Conservation (phyloP, 257 asterid genomes). For the Solanum sparsipilum region DNA sequence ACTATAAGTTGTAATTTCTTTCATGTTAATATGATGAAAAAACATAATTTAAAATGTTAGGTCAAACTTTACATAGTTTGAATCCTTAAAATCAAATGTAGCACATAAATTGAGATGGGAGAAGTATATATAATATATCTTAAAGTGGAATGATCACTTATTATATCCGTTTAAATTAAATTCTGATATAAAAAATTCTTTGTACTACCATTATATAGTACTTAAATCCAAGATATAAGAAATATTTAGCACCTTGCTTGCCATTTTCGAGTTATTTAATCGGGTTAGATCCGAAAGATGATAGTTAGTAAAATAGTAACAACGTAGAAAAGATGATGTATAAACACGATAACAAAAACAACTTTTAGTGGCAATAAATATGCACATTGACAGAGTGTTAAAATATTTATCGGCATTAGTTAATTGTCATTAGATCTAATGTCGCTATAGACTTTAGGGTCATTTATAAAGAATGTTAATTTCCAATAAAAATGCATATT, state of each 20-base stretch:
- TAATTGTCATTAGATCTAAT: too few relatives aligned
- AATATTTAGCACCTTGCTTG: neutral
- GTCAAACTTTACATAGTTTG: neutral
- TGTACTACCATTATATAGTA: neutral
- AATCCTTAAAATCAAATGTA: neutral
- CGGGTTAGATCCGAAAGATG: neutral
- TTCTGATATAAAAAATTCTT: neutral
- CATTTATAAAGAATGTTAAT: too few relatives aligned
- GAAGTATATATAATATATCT: neutral
- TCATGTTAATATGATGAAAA: too few relatives aligned
- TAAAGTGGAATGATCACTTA: neutral
- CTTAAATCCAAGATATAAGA: neutral
- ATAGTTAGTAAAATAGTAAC: neutral
- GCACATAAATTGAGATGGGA: neutral
- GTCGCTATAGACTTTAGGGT: too few relatives aligned
- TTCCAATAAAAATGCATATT: too few relatives aligned
- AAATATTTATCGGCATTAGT: neutral
- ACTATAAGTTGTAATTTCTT: too few relatives aligned
- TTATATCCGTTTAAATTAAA: neutral
- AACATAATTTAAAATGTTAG: neutral
- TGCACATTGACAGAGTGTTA: neutral
- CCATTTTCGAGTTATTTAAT: neutral
- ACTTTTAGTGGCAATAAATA: neutral
- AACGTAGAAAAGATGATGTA: neutral
- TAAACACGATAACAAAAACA: neutral